Evolutionary conservation across 2,329 filamentous ascomycete genomes (phyloP), one percentile per base, ranked within the genome.

Genomic region (Apiospora rasikravindrae): DNA sequence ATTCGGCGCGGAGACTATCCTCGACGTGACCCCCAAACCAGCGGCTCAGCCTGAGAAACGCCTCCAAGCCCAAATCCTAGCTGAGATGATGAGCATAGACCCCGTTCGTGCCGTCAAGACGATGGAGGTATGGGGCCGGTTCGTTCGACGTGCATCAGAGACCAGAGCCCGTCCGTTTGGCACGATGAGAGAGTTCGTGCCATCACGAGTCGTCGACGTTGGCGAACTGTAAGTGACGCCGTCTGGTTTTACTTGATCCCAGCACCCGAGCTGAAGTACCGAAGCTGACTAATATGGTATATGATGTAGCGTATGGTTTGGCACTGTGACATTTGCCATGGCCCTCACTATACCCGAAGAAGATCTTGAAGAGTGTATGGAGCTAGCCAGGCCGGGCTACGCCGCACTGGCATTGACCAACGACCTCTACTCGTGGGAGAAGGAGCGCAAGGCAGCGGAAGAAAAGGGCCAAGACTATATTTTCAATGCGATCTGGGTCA

Each of bases 361-460:
- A 5, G 82, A 85, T 57, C 68, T 77, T 8, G 77, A 80, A 0
- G 71, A 78, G 4, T 80, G 77, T 45, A 77, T 73, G 51, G 71
- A 79, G 72, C 76, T 82, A 10, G 74, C 75, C 49, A 67, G 73
- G 51, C 77, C 81, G 7, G 81, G 75, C 0, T 82, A 75, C 19
- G 74, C 75, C 13, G 78, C 78, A n/a, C 67, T 80, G 19, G 77
- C 77, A 6, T 77, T 85, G 11, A 78, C 77, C 11, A 85, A 84
- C 69, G 83, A 84, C 73, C 75, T 85, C 13, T 83, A 78, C 70
- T 84, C 83, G 0, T 84, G 77, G 76, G 74, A 80, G 24, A 83
- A 83, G 67, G 80, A 84, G 70, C 73, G 71, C 22, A 73, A 80
- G 22, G 82, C 77, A 4, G 81, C 82, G 11, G 61, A 72, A 49